Conservation (phyloP, 2,329 filamentous ascomycete species). For the Drechslerella dactyloides region DNA sequence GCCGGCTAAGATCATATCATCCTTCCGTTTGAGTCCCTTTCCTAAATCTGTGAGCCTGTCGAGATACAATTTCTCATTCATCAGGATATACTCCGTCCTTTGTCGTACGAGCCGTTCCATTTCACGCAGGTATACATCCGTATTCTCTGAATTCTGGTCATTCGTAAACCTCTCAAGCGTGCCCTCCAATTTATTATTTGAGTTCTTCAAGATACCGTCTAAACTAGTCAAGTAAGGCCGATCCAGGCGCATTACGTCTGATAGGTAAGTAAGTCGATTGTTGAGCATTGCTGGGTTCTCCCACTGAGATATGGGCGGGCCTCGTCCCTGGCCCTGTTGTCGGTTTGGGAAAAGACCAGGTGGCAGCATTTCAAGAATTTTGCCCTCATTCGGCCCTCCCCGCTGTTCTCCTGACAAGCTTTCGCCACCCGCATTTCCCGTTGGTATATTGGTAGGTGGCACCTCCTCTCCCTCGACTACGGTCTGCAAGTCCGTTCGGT, state of each 20-base stretch:
- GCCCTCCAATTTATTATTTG: constrained; percentile 5
- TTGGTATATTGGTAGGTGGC: too few species aligned
- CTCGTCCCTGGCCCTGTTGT: neutral
- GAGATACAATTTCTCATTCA: constrained; percentile 15
- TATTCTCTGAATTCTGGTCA: constrained; percentile 14
- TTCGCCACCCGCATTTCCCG: neutral
- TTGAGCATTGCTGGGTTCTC: constrained; percentile 9
- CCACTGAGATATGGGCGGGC: neutral
- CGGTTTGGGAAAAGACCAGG: constrained; percentile 6
- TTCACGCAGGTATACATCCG: constrained; percentile 2
- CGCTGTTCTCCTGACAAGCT: neutral
- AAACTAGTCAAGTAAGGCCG: constrained; percentile 1
- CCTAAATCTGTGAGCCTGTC: neutral
- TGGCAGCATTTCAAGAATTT: constrained; percentile 18
- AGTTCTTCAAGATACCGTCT: neutral
- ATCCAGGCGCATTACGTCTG: neutral
- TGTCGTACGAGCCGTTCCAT: constrained; percentile 9
- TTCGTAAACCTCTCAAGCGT: neutral
- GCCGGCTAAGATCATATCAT: neutral
- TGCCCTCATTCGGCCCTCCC: too few species aligned
- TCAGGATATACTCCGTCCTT: neutral
- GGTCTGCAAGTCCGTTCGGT: too few species aligned
- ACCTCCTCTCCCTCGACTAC: too few species aligned
- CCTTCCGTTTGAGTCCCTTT: neutral
- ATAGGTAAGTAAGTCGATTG: constrained; percentile 22